Evolutionary conservation across 2,329 filamentous ascomycete species (phyloP), one percentile per base, ranked within the genome.

Genomic region (Sarocladiaceae sp.): DNA sequence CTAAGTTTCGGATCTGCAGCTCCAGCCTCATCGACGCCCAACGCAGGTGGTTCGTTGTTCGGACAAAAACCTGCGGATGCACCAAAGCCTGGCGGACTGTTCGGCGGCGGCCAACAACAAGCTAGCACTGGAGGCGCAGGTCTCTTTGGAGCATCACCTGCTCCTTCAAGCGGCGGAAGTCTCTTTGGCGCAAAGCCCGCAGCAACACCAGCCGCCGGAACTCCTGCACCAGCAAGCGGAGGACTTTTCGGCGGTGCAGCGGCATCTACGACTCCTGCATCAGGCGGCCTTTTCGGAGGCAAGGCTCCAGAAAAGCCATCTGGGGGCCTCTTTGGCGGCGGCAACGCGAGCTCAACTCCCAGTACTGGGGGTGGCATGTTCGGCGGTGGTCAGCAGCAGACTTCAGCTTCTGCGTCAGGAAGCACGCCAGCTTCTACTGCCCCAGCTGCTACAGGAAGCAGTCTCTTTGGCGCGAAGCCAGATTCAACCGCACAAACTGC

Each of bases 1-100:
- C 76, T 78, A 60, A 69, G 70, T 10, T 79, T 79, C 55, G 69
- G 69, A 29, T 54, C 59, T 29, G 53, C 60, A n/a, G 55, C 37
- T 59, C 55, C 33, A 64, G 59, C 44, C 61, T 48, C 53, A 56
- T 64, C 17, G 62, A 57, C 68, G 10, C 52, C 66, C 4, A 62
- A 60, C 29, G 61, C 53, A 18, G 54, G 63, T 47, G 58, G 57
- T 52, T 51, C 52, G 31, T 49, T 71, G 33, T 70, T 71, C 55
- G 66, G 67, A 44, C 62, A 66, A 54, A 62, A 65, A 56, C 56
- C 57, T 53, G 55, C 52, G 29, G 55, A 59, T 25, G 58, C 61
- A 22, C 58, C 62, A 29, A 66, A 66, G 47, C 58, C 66, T 51
- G 49, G 62, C 25, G 55, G 62, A 10, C 56, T 63, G 5, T 65